phyloP scores from a whole-genome alignment of 148 eudicot genomes.

The Tetragonia tetragonoides region DNA sequence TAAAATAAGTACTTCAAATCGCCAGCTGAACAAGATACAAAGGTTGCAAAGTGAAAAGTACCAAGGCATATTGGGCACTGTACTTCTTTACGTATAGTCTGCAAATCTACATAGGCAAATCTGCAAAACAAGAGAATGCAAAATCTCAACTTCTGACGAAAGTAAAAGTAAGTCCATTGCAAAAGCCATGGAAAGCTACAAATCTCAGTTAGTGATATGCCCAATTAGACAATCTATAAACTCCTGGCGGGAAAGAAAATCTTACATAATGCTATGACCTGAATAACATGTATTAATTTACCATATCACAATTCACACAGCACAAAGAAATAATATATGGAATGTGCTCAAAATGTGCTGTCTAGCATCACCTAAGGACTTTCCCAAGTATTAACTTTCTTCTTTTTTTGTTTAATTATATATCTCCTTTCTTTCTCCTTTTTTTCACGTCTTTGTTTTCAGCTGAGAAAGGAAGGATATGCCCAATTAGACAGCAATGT shows the following conservation, averaged over 20 bases:
- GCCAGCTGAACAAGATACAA: conserved; percentile 1
- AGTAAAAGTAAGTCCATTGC: neutral
- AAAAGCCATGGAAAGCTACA: neutral
- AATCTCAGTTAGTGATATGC: neutral
- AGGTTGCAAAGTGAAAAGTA: conserved; percentile 15
- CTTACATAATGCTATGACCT: neutral
- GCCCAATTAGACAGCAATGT: neutral
- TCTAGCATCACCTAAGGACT: too few species aligned
- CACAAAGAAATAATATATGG: neutral
- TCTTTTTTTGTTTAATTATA: too few species aligned
- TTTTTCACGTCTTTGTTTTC: too few species aligned
- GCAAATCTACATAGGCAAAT: conserved; percentile 33
- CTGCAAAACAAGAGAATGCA: conserved; percentile 34
- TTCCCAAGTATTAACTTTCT: too few species aligned
- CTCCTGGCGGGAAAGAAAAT: neutral
- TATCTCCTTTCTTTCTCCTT: too few species aligned
- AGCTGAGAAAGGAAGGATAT: too few species aligned
- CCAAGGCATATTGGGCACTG: conserved; percentile 55
- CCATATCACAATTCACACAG: neutral
- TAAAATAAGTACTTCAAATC: neutral
- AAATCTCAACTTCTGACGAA: neutral
- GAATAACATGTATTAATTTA: neutral
- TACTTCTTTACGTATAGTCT: conserved; percentile 41
- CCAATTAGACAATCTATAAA: neutral
- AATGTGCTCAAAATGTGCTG: neutral